Conservation (phyloP, 208 protist genomes). For the Leishmania martiniquensis region DNA sequence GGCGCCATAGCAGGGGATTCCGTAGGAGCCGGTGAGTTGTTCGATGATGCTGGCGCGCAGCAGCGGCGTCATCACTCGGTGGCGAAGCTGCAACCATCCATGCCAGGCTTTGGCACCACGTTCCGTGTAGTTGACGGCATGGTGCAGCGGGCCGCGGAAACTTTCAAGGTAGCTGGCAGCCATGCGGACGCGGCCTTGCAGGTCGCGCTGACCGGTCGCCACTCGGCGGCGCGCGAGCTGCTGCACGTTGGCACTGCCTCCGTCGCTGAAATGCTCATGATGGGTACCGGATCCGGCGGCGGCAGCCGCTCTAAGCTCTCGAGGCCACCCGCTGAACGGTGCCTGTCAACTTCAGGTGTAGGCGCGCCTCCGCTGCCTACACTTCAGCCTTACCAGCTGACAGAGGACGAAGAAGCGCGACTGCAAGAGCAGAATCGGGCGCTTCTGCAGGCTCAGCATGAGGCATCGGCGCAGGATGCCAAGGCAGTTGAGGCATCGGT, state of each 20-base stretch:
- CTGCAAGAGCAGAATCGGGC: constrained; percentile 47
- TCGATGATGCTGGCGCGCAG: neutral
- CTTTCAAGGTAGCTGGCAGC: constrained; percentile 38
- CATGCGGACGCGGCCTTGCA: constrained; percentile 38
- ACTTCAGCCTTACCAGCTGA: constrained; percentile 26
- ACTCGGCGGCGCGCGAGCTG: constrained; percentile 29
- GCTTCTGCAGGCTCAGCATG: constrained; percentile 57
- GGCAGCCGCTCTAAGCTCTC: neutral
- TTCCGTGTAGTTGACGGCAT: constrained; percentile 47
- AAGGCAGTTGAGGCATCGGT: constrained; percentile 75
- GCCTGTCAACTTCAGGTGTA: neutral
- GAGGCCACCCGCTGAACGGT: neutral
- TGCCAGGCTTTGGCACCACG: constrained; percentile 34
- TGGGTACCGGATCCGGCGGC: neutral
- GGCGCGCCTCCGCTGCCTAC: neutral
- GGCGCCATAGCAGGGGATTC: neutral
- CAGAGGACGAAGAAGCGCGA: constrained; percentile 42
- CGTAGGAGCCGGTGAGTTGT: neutral
- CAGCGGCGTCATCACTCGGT: neutral
- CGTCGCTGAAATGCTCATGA: constrained; percentile 8
- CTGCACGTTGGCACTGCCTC: constrained; percentile 16
- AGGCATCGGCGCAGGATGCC: constrained; percentile 66
- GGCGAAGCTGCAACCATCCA: neutral
- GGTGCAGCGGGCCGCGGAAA: constrained; percentile 35
- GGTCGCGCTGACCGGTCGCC: constrained; percentile 31